A percentile compares a stretch with the other conserved stretches of the same genome.
Conservation (phyloP, 2,329 filamentous ascomycete species). For the Aspergillus spinulosporus region DNA sequence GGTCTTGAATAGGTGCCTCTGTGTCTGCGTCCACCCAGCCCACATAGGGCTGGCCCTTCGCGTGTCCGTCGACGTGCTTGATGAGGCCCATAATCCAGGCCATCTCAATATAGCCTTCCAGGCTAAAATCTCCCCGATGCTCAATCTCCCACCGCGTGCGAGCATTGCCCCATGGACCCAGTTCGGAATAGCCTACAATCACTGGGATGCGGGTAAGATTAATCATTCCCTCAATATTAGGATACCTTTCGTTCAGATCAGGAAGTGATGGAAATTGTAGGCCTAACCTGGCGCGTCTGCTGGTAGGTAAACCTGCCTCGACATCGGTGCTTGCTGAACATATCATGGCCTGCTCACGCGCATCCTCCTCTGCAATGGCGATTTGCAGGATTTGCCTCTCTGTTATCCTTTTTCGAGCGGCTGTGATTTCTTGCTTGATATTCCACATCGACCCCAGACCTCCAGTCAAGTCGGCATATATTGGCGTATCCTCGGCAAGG, state of each 20-base stretch:
- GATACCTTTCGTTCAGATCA: slow-evolving; percentile 10
- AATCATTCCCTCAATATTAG: slow-evolving; percentile 36
- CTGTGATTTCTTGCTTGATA: slow-evolving; percentile 26
- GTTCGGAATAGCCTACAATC: slow-evolving; percentile 43
- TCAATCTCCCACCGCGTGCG: slow-evolving; percentile 99
- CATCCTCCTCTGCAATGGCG: slow-evolving; percentile 27
- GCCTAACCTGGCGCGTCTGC: slow-evolving; percentile 14
- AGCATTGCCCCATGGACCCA: slow-evolving; percentile 88
- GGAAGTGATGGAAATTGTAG: slow-evolving; percentile 14
- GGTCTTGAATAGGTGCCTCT: slow-evolving; percentile 16
- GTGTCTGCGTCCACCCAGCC: slow-evolving; percentile 57
- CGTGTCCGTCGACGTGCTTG: slow-evolving; percentile 91
- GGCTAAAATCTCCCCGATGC: slow-evolving; percentile 88
- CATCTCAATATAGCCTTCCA: slow-evolving; percentile 98
- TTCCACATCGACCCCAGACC: slow-evolving; percentile 34
- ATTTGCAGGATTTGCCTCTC: slow-evolving; percentile 23
- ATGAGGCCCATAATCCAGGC: slow-evolving; percentile 99
- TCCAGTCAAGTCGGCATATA: slow-evolving; percentile 44
- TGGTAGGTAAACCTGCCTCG: neutral
- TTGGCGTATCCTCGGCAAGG: slow-evolving; percentile 36
- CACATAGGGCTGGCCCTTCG: slow-evolving; percentile 94
- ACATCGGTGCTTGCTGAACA: neutral
- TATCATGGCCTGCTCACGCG: slow-evolving; percentile 11
- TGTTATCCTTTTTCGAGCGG: slow-evolving; percentile 23
- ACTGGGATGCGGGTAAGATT: slow-evolving; percentile 42